Conservation (phyloP, 129 eudicot genomes). For the Artemisia annua region DNA sequence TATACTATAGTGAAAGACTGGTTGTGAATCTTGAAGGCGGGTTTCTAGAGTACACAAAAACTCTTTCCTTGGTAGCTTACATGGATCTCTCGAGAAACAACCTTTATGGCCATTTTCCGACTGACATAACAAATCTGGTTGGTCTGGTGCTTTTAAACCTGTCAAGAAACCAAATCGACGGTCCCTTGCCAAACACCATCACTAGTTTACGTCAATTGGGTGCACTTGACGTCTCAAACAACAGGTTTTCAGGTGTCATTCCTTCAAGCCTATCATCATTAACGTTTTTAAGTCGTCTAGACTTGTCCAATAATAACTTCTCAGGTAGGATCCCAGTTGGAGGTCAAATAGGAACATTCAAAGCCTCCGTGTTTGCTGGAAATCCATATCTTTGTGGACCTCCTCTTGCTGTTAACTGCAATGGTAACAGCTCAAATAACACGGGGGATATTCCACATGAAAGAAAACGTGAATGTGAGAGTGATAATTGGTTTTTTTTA, state of each 20-base stretch:
- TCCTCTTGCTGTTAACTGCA: slow-evolving; percentile 39
- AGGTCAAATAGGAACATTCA: slow-evolving; percentile 45
- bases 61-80: slow-evolving; percentile 46
- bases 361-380: slow-evolving; percentile 29
- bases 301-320: slow-evolving; percentile 46
- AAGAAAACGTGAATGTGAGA: neutral
- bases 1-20: slow-evolving; percentile 46
- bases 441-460: neutral
- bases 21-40: slow-evolving; percentile 36
- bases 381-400: slow-evolving; percentile 55
- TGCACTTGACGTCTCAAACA: slow-evolving; percentile 53
- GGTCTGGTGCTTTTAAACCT: slow-evolving; percentile 41
- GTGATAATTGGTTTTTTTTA: slow-evolving; percentile 39
- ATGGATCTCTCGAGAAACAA: slow-evolving; percentile 49
- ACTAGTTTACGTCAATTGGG: slow-evolving; percentile 34
- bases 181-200: slow-evolving; percentile 42
- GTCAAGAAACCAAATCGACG: slow-evolving; percentile 46
- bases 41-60: slow-evolving; percentile 42
- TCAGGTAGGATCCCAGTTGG: slow-evolving; percentile 43
- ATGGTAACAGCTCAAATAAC: slow-evolving; percentile 9
- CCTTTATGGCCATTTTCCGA: slow-evolving; percentile 42
- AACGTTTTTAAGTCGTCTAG: slow-evolving; percentile 32
- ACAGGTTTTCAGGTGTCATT: slow-evolving; percentile 36
- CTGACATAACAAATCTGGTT: slow-evolving; percentile 30
- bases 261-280: slow-evolving; percentile 42